These are phyloP conservation scores for Gentiana straminea DNA, from an alignment of 257 asterid genomes.

Conservation along the genomic window DNA sequence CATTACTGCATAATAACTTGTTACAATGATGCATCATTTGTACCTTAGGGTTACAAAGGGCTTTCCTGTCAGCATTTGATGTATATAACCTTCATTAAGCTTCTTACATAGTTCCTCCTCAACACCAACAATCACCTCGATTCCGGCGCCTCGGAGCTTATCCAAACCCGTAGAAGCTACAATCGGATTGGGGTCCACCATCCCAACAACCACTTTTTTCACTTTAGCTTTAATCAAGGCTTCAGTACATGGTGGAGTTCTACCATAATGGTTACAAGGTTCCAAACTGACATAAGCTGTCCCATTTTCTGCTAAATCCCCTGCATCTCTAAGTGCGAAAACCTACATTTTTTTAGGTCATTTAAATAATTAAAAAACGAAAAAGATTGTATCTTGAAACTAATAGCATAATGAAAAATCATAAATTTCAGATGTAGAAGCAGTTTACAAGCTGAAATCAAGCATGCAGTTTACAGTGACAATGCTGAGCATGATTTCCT, in stretches of 20 bases:
- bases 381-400: background rate
- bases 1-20: too few relatives aligned
- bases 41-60: slow-evolving; percentile 82
- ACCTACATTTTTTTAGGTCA: slow-evolving; percentile 33
- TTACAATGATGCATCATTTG: background rate
- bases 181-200: slow-evolving; percentile 91
- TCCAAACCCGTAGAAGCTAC: slow-evolving; percentile 76
- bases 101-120: slow-evolving; percentile 77
- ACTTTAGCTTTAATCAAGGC: slow-evolving; percentile 84
- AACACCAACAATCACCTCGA: slow-evolving; percentile 64
- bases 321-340: slow-evolving; percentile 86
- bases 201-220: slow-evolving; percentile 73
- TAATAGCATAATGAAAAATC: too few relatives aligned
- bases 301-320: slow-evolving; percentile 65
- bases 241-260: slow-evolving; percentile 94
- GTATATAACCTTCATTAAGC: slow-evolving; percentile 71
- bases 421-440: too few relatives aligned
- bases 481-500: too few relatives aligned
- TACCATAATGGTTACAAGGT: slow-evolving; percentile 93
- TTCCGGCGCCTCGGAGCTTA: slow-evolving; percentile 64
- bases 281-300: slow-evolving; percentile 90
- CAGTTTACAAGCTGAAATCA: too few relatives aligned
- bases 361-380: background rate
- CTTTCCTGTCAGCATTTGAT: slow-evolving; percentile 68
- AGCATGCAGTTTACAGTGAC: too few relatives aligned